phyloP scores from a whole-genome alignment of 305 asterid species.

The Withania somnifera region DNA sequence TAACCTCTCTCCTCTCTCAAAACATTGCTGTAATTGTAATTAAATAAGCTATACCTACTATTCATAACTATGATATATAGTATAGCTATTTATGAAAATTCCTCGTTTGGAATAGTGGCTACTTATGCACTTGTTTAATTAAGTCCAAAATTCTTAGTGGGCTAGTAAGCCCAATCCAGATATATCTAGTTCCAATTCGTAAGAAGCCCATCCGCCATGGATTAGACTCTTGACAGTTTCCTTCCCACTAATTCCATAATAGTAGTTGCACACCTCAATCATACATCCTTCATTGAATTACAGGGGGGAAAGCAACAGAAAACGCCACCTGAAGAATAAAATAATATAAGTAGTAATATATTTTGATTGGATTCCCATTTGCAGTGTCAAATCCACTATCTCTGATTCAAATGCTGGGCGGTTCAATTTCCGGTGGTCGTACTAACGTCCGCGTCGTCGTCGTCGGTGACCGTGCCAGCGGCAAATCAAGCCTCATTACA shows the following conservation, averaged over 20 bases:
- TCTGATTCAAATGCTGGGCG: slow-evolving; percentile 40
- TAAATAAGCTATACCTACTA: no score
- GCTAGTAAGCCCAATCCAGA: background rate
- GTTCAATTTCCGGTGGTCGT: slow-evolving; percentile 44
- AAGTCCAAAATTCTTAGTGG: background rate
- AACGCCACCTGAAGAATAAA: background rate
- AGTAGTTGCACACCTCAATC: background rate
- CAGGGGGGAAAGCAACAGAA: background rate
- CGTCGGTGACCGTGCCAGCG: slow-evolving; percentile 91
- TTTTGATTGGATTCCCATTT: background rate
- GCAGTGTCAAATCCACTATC: background rate
- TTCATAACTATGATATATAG: no score
- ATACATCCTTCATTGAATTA: background rate
- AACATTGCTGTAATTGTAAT: no score
- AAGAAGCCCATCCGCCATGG: background rate
- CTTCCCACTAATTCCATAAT: background rate
- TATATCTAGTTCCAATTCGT: background rate
- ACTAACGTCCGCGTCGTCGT: slow-evolving; percentile 70
- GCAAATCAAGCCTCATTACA: slow-evolving; percentile 89
- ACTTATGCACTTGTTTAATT: background rate
- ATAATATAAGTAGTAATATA: background rate
- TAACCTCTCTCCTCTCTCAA: no score
- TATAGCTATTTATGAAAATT: no score
- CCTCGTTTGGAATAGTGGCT: background rate
- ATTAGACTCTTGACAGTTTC: background rate